Conservation (phyloP, 129 eudicot species). For the Oenanthe sinensis region DNA sequence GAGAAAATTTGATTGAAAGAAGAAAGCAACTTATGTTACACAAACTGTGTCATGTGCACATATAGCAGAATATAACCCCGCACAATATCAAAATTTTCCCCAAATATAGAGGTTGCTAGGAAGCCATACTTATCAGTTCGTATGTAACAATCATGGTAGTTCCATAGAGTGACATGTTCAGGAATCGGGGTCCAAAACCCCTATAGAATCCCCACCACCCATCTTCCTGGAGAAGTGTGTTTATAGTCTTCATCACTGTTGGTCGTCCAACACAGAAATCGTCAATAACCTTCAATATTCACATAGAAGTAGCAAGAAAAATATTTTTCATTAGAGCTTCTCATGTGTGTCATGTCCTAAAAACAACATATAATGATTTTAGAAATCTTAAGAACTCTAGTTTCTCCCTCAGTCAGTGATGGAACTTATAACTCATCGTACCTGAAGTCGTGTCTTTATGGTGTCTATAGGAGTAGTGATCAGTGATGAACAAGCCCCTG, state of each 20-base stretch:
- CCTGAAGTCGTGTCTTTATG: slow-evolving; percentile 64
- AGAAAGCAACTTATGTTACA: not conserved
- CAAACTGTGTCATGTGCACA: not conserved
- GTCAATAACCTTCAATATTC: slow-evolving; percentile 42
- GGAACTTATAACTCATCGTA: not conserved
- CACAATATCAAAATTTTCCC: not conserved
- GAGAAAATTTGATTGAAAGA: not conserved
- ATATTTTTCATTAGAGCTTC: not conserved
- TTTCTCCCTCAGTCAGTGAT: not conserved
- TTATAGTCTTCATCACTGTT: slow-evolving; percentile 43
- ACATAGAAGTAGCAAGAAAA: not conserved
- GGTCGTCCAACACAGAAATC: slow-evolving; percentile 58
- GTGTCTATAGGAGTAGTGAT: slow-evolving; percentile 66
- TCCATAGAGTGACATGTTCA: slow-evolving; percentile 66
- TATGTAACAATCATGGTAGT: slow-evolving; percentile 67
- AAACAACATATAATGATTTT: not conserved
- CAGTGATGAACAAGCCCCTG: slow-evolving; percentile 63
- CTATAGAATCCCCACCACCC: slow-evolving; percentile 71
- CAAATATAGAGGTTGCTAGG: not conserved
- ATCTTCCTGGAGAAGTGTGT: slow-evolving; percentile 44
- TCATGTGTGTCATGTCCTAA: not conserved
- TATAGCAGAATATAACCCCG: not conserved
- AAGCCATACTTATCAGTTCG: slow-evolving; percentile 52
- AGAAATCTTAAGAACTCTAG: too few species aligned
- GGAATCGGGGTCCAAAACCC: slow-evolving; percentile 66